Conservation (phyloP, 768 basidiomycete genomes). For the Lentinula sp. region DNA sequence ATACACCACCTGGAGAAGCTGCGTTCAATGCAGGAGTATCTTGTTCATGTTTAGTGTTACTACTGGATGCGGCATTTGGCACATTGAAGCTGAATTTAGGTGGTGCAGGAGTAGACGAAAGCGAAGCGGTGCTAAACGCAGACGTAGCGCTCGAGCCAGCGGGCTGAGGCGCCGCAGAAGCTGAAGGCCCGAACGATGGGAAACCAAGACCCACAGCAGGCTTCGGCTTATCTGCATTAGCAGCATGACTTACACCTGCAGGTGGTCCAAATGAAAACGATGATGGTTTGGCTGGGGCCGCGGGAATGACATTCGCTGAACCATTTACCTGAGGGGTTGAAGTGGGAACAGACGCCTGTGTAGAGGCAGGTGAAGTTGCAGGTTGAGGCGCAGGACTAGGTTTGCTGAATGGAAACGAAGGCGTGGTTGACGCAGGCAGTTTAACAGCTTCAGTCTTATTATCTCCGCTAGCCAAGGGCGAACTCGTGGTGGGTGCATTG, state of each 20-base stretch:
- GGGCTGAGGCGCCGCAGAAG: conserved; percentile 4
- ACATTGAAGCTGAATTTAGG: conserved; percentile 7
- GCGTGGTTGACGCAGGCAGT: conserved; percentile 10
- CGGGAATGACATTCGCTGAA: conserved; percentile 2
- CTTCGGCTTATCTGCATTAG: conserved; percentile 7
- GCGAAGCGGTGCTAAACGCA: not conserved
- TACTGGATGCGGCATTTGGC: not conserved
- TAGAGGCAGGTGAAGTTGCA: conserved; percentile 2
- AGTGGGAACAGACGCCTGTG: conserved; percentile 8
- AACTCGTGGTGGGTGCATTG: conserved; percentile 14
- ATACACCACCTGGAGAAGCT: conserved; percentile 13
- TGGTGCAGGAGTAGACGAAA: conserved; percentile 5
- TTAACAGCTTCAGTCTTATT: conserved; percentile 5
- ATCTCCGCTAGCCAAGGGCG: conserved; percentile 10
- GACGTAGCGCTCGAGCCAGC: not conserved
- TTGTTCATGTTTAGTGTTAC: conserved; percentile 10
- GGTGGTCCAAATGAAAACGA: conserved; percentile 16
- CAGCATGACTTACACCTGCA: not conserved
- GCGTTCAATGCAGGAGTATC: not conserved
- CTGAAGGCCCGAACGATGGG: conserved; percentile 4
- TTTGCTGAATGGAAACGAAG: conserved; percentile 12
- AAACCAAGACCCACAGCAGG: conserved; percentile 10
- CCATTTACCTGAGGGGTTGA: conserved; percentile 1
- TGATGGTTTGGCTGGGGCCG: conserved; percentile 8
- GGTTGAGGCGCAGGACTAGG: conserved; percentile 10